Base-by-base conservation (phyloP, 352 stramenopile genomes). In the Pythium folliculosum region DNA sequence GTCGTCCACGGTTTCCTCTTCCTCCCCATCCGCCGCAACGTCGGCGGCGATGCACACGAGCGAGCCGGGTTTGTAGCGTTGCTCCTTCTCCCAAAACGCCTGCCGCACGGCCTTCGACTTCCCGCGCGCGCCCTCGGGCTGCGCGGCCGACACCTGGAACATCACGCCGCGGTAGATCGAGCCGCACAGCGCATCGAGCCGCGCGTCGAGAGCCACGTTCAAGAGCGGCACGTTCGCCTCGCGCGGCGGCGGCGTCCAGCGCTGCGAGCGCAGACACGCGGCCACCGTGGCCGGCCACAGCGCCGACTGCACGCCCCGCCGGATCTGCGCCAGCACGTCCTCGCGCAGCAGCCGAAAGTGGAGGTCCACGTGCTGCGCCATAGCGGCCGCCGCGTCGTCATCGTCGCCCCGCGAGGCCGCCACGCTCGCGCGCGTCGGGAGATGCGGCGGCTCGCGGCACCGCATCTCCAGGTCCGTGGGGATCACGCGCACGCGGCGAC, bases 311-410 rank as follows among this genome's bases (percentile, higher is more conserved):
- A 76, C 43, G 12, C 70, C 70, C 9, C 65, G 63, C 17, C 60
- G 58, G 27, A 76, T 68, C 35, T 72, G 70, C 6, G 65, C 70
- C 12, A 76, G 27, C 23, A 62, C 66, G 50, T 76, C 70, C 47
- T 76, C 70, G n/a, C 70, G 65, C 38, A 76, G 16, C 8, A 72
- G 55, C 13, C 70, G 70, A 40, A 65, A 76, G 62, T 76, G 65
- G 30, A 76, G 62, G 22, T 69, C 64, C 23, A 76, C 8, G 32
- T 70, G 68, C 17, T 17, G 55, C 16, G 55, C 49, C 49, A 73
- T 55, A 1, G 23, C n/a, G 10, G 43, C 62, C 10, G 40, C 19
- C 3, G 40, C 17, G 25, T 52, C 40, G 12, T 21, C 55, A 21
- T 43, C 50, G 2, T 35, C 23, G n/a, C n/a, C n/a, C n/a, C n/a